A percentile compares a stretch with the other conserved stretches of the same genome.
These are phyloP conservation scores for Magnolia changhungtana DNA, from an alignment of 164 flowering plant species.

Conservation along the genomic window DNA sequence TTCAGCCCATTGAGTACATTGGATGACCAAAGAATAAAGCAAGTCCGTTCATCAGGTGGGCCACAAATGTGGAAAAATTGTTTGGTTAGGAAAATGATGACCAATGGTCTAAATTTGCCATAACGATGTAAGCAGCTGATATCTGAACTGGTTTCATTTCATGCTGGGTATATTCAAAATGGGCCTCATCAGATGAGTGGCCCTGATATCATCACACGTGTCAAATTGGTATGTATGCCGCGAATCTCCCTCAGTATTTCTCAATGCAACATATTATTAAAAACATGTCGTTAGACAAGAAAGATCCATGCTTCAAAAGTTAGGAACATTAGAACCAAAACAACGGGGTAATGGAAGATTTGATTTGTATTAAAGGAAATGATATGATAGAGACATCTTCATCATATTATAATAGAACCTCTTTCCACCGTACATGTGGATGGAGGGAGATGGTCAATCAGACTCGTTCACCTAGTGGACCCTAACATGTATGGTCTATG, in stretches of 20 bases:
- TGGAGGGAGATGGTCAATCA: not conserved
- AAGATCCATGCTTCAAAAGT: slow-evolving; percentile 3
- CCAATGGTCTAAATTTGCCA: too few relatives aligned
- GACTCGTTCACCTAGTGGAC: not conserved
- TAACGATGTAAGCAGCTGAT: too few relatives aligned
- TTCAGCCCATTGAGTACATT: too few relatives aligned
- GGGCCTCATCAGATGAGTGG: not conserved
- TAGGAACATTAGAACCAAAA: not conserved
- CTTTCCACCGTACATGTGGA: not conserved
- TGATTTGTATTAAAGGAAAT: not conserved
- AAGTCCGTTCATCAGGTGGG: too few relatives aligned
- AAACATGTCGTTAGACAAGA: slow-evolving; percentile 2
- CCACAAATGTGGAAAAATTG: too few relatives aligned
- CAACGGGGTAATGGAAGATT: not conserved
- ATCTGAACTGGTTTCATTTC: not conserved
- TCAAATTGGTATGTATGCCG: not conserved
- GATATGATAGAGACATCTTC: not conserved
- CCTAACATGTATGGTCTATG: not conserved
- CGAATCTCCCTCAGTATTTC: not conserved
- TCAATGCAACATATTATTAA: not conserved
- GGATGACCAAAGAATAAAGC: too few relatives aligned
- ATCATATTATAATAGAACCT: not conserved
- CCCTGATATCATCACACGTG: not conserved
- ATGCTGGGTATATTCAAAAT: not conserved
- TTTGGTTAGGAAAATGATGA: too few relatives aligned